Base-by-base conservation (phyloP, 176 grass and related monocot species). In the bread wheat (Triticum aestivum) region DNA sequence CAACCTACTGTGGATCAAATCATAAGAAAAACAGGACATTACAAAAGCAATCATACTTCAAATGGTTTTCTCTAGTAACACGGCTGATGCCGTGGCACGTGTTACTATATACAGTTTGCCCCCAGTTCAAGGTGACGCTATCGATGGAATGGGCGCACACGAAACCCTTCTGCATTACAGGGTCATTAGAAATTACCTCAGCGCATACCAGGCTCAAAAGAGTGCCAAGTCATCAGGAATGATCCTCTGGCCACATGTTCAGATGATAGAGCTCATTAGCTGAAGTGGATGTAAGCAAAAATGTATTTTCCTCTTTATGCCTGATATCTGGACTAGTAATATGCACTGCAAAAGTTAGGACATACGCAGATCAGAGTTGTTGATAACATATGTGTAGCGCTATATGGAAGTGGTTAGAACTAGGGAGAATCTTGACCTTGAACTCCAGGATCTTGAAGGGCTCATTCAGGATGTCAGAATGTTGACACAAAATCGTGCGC, bases 381-480 rank as follows among this genome's bases (percentile, higher is more conserved):
- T 37, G 79, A n/a, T 61, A n/a, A 27, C 15, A 80, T 45, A 39
- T 73, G 45, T 35, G 8, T 27, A 77, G 4, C 67, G 61, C 29
- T 17, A 13, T 52, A 91, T 76, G 82, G 11, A 21, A 69, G 29
- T 79, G 12, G 62, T 37, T 13, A 32, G n/a, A 85, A 72, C 47
- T 18, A 77, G 32, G 12, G 21, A 66, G 27, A 69, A 56, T 84
- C 80, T 77, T 71, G 63, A 88, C 63, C 89, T 85, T 77, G 27
- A 42, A 77, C 82, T 45, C 27, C 20, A 51, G 38, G 29, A 65
- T 73, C 26, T 2, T 33, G 1, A 32, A 82, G 9, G n/a, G 4
- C 39, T 47, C 65, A 78, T 41, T 8, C 30, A 76, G 49, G 81
- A 59, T 70, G 69, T 23, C 30, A 58, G 61, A 42, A 83, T 79